Evolutionary conservation across 176 grass and related monocot genomes (phyloP).

Genomic region (Saccharum spontaneum): DNA sequence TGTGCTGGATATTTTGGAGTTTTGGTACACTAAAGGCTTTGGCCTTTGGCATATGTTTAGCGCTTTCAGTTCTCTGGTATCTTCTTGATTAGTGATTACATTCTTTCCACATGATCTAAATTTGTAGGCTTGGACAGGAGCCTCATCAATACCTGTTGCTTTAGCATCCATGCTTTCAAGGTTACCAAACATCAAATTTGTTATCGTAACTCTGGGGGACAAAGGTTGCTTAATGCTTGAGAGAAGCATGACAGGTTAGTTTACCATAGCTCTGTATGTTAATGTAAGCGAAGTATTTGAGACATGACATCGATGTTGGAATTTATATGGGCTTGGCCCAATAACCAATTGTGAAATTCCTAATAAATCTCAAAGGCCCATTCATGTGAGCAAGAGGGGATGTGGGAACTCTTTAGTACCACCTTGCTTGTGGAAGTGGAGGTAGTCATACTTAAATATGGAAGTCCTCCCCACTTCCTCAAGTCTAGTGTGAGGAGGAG

Average conservation of each 20-base stretch:
- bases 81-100: not conserved
- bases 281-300: not conserved
- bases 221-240: conserved; percentile 90
- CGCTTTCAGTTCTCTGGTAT: conserved; percentile 5
- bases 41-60: not conserved
- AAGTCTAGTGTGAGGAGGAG: no score
- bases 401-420: no score
- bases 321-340: no score
- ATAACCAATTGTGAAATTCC: no score
- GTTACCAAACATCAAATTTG: conserved; percentile 85
- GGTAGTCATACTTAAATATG: no score
- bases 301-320: not conserved
- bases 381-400: no score
- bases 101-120: conserved; percentile 16
- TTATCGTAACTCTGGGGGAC: conserved; percentile 76
- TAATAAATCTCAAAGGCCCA: no score
- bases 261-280: not conserved
- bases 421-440: no score
- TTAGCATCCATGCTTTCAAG: conserved; percentile 78
- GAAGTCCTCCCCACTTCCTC: no score
- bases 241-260: conserved; percentile 71
- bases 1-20: not conserved
- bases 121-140: conserved; percentile 71
- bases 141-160: conserved; percentile 59
- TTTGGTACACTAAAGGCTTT: conserved; percentile 2